phyloP scores from a whole-genome alignment of 1,139 yeast species.

The Spathaspora sp. region DNA sequence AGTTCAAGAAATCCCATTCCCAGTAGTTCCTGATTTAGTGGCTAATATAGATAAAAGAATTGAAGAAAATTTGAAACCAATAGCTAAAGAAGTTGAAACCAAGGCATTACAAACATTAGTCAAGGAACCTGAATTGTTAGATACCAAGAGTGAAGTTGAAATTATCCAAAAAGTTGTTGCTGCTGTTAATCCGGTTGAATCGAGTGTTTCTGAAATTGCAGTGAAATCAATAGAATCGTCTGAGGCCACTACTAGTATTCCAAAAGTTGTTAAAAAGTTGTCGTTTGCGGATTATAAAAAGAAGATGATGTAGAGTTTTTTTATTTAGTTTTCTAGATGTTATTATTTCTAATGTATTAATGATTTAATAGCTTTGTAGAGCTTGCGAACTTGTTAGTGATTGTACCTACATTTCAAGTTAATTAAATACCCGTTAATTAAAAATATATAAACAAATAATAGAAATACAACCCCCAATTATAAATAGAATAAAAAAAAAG shows the following conservation, averaged over 20 bases:
- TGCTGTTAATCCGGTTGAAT: slow-evolving; percentile 4
- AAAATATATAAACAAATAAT: neutral
- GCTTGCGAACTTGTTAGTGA: too few species aligned
- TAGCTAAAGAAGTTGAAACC: slow-evolving; percentile 13
- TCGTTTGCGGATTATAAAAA: slow-evolving; percentile 83
- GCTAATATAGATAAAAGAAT: slow-evolving; percentile 24
- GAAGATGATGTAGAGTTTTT: slow-evolving; percentile 47
- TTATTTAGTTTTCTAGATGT: neutral
- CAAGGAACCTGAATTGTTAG: slow-evolving; percentile 1
- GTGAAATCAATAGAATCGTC: neutral
- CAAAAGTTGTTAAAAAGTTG: slow-evolving; percentile 57
- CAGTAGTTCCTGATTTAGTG: slow-evolving; percentile 25
- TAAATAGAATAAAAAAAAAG: neutral
- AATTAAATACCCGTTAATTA: slow-evolving; percentile 2
- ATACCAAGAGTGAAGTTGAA: slow-evolving; percentile 4
- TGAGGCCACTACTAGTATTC: too few species aligned
- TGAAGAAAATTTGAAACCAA: slow-evolving; percentile 22
- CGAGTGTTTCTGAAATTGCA: neutral
- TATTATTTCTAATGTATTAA: neutral
- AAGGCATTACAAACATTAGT: slow-evolving; percentile 6
- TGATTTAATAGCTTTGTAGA: neutral
- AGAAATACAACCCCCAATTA: slow-evolving; percentile 1
- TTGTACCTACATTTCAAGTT: neutral
- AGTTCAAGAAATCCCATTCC: slow-evolving; percentile 13
- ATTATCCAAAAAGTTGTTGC: slow-evolving; percentile 12